These are phyloP conservation scores for Neoboletus magnificus DNA, from an alignment of 768 basidiomycete species.

Conservation along the genomic window DNA sequence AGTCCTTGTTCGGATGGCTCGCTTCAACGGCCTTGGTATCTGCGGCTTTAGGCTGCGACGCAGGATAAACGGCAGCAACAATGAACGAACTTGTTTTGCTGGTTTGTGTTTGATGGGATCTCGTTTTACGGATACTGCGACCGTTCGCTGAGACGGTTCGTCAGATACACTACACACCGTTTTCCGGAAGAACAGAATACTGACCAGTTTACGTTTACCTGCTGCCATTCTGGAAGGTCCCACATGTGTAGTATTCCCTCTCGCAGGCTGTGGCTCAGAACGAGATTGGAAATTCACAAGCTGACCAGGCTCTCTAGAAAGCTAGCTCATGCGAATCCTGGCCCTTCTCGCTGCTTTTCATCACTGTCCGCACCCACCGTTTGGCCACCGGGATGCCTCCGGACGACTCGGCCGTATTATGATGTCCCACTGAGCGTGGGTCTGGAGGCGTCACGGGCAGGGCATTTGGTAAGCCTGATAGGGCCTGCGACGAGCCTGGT, in stretches of 20 bases:
- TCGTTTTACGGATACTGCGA: not conserved
- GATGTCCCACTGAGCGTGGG: not conserved
- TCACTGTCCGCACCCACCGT: not conserved
- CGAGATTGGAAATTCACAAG: not conserved
- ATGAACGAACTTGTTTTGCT: not conserved
- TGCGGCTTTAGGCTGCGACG: not conserved
- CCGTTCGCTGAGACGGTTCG: not conserved
- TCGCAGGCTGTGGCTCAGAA: not conserved
- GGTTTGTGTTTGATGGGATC: not conserved
- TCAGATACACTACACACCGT: not conserved
- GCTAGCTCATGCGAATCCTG: not conserved
- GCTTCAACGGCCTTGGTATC: not conserved
- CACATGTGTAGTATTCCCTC: not conserved
- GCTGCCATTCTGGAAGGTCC: not conserved
- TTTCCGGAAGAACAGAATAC: not conserved
- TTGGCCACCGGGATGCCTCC: not conserved
- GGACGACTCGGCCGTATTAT: not conserved
- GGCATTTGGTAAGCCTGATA: not conserved
- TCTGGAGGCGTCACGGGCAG: not conserved
- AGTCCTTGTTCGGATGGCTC: rapidly evolving
- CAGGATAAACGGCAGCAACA: not conserved
- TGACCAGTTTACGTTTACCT: not conserved
- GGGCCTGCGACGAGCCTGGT: not conserved
- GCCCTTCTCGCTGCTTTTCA: not conserved
- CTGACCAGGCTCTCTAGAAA: not conserved